Percentiles rank a stretch among this genome's conserved stretches.
Conservation (phyloP, 1,284 basidiomycete species). For the Termitomyces sp. region DNA sequence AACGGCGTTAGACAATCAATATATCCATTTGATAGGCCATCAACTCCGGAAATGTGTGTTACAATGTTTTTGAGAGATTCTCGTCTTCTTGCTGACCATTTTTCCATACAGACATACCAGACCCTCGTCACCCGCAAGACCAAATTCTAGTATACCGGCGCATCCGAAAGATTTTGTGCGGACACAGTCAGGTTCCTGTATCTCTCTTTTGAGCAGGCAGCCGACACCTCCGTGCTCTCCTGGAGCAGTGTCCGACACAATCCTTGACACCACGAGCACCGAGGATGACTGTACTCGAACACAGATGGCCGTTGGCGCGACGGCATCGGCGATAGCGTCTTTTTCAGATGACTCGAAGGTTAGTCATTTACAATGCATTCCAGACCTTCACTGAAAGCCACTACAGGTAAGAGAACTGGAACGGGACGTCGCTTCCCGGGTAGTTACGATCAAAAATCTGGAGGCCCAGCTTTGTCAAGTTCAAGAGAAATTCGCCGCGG, state of each 20-base stretch:
- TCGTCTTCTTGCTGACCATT: neutral
- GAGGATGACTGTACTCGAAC: neutral
- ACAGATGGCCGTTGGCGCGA: neutral
- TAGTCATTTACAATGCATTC: neutral
- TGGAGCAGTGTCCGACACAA: slow-evolving; percentile 16
- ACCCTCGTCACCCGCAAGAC: slow-evolving; percentile 2
- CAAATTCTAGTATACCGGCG: neutral
- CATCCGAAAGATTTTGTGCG: slow-evolving; percentile 24
- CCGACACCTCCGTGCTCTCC: slow-evolving; percentile 43
- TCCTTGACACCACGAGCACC: neutral
- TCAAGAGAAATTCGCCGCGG: slow-evolving; percentile 11
- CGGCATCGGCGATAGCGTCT: neutral
- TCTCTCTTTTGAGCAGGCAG: slow-evolving; percentile 40
- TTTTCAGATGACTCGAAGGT: slow-evolving; percentile 1
- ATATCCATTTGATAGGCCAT: slow-evolving; percentile 1
- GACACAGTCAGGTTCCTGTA: slow-evolving; percentile 44
- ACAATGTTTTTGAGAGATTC: neutral
- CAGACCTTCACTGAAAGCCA: neutral
- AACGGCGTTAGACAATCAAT: neutral
- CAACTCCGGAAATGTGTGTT: slow-evolving; percentile 11
- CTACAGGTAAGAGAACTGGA: slow-evolving; percentile 9
- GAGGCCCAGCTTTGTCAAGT: slow-evolving; percentile 12
- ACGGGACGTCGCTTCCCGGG: slow-evolving; percentile 1
- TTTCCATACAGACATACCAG: slow-evolving; percentile 5
- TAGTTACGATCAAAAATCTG: slow-evolving; percentile 4